Percentiles rank a stretch among this genome's conserved stretches.
phyloP scores from a whole-genome alignment of 2,329 filamentous ascomycete genomes.

The Juglanconis juglandina region DNA sequence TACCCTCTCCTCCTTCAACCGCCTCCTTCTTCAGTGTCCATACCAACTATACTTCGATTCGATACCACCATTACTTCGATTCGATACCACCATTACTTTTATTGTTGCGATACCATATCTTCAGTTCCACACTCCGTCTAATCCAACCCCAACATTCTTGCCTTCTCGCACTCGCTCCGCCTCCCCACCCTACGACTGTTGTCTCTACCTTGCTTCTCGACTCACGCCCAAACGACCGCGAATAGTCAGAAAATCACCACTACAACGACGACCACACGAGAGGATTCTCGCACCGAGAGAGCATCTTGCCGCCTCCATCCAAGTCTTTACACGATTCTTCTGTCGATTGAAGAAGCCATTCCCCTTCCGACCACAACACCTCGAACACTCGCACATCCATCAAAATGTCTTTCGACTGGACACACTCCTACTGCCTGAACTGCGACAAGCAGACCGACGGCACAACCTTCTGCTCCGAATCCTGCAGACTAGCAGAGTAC shows the following conservation, averaged over 20 bases:
- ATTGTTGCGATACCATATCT: neutral
- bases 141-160: neutral
- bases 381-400: conserved; percentile 18
- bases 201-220: neutral
- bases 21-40: neutral
- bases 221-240: neutral
- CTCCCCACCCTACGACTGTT: neutral
- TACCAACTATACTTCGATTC: neutral
- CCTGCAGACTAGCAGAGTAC: conserved; percentile 82
- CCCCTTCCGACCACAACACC: neutral
- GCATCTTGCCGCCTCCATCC: neutral
- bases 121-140: neutral
- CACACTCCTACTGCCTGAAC: conserved; percentile 87
- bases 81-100: neutral
- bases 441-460: conserved; percentile 86
- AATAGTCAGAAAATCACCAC: neutral
- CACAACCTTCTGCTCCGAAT: conserved; percentile 86
- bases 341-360: too few relatives aligned
- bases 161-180: conserved; percentile 4
- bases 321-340: too few relatives aligned
- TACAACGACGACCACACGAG: neutral
- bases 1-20: conserved; percentile 10
- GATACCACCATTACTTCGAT: neutral
- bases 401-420: conserved; percentile 66
- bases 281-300: neutral